Percentiles rank a stretch among this genome's conserved stretches.
Evolutionary conservation across 2,329 filamentous ascomycete genomes (phyloP).

Genomic region (Ophiostoma novo-ulmi): DNA sequence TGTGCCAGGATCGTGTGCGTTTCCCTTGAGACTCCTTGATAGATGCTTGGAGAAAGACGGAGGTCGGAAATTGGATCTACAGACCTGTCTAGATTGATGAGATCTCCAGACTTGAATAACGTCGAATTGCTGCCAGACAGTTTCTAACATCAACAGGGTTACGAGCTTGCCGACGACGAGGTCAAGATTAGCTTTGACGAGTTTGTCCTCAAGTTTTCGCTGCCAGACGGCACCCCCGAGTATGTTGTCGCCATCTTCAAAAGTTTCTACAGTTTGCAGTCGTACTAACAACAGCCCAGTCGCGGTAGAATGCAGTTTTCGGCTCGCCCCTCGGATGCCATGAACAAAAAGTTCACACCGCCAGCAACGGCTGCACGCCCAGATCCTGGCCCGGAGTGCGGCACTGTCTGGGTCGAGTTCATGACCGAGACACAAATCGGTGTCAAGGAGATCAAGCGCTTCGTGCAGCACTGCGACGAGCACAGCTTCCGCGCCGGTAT

Average conservation of each 20-base stretch:
- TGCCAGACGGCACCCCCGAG: constrained; percentile 69
- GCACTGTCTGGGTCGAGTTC: constrained; percentile 92
- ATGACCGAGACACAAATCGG: constrained; percentile 71
- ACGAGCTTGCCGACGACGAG: constrained; percentile 86
- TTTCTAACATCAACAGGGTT: constrained; percentile 58
- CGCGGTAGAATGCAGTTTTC: constrained; percentile 82
- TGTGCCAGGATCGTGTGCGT: constrained; percentile 83
- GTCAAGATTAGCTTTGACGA: constrained; percentile 78
- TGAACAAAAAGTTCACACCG: constrained; percentile 79
- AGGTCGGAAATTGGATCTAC: background rate
- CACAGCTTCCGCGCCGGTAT: constrained; percentile 86
- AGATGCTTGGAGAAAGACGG: constrained; percentile 13
- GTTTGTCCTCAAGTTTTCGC: constrained; percentile 68
- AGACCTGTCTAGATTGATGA: background rate
- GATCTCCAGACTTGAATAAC: background rate
- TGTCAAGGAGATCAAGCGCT: constrained; percentile 85
- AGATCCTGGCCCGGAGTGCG: constrained; percentile 67
- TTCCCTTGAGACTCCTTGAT: constrained; percentile 24
- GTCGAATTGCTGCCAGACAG: background rate
- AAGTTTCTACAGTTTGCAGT: background rate
- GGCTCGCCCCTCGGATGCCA: constrained; percentile 73
- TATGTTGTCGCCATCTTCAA: constrained; percentile 36
- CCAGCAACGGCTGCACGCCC: constrained; percentile 64
- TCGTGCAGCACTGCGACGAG: constrained; percentile 73
- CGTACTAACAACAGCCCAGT: constrained; percentile 43